Evolutionary conservation across 257 asterid species (phyloP), one percentile per base, ranked within the genome.

Genomic region (Petrea volubilis): DNA sequence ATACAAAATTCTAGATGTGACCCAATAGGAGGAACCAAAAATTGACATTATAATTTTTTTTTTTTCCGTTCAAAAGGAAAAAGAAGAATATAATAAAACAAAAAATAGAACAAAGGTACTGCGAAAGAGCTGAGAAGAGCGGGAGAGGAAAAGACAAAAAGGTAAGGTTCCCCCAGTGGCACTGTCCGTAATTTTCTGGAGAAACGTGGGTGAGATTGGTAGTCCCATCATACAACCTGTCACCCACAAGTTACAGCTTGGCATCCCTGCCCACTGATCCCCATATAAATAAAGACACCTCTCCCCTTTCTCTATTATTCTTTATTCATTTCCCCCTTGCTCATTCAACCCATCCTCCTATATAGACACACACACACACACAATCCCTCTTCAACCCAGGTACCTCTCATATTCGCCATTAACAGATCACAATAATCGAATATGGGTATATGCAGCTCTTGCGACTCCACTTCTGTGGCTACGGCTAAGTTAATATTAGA

Each of bases 391-490:
- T 64, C 31, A 20, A 4, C 25, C 24, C 65, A n/a, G n/a, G n/a
- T n/a, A 21, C 11, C 7, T 51, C 44, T 63, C 72, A 36, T 44
- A 7, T 25, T 55, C 43, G 9, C 3, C 7, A 25, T 55, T 47
- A 2, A 47, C 5, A n/a, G 2, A 38, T 33, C 7, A 33, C 0
- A 4, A 14, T 1, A 65, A 5, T 31, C 4, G 20, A n/a, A 47
- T 29, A 83, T 92, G 98, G 99, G 99, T 15, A 86, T 88, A 12
- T 92, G 98, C 82, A 95, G 80, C 64, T 92, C 99, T 0, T 85
- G 96, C 69, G 94, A 95, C 11, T 82, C 97, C 0, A 79, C 96
- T 0, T 78, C 90, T 27, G 89, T 87, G 0, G 88, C 90, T 0
- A 94, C 98, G 23, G 97, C 97, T 6, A 95, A 95, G 68, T 56